These are phyloP conservation scores for Pleodorina starrii DNA, from an alignment of 139 green algal species.

Conservation along the genomic window DNA sequence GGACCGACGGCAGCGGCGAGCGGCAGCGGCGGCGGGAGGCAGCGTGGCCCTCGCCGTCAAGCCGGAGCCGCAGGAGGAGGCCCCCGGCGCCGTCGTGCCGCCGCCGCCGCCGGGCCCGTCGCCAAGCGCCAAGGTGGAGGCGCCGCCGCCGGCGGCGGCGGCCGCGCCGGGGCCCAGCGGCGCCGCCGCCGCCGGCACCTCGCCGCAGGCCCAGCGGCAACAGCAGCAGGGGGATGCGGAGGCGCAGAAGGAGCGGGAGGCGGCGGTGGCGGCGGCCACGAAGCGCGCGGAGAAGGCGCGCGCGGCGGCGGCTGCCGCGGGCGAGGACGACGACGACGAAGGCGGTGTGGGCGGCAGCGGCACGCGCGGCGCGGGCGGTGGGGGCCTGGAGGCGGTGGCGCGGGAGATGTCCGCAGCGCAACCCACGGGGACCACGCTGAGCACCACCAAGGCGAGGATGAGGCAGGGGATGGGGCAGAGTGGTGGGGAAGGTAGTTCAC, in stretches of 20 bases:
- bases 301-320: not conserved
- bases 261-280: slow-evolving; percentile 13
- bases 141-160: not conserved
- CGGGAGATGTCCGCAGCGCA: slow-evolving; percentile 69
- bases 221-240: not conserved
- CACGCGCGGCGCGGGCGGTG: not conserved
- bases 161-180: not conserved
- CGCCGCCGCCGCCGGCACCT: not conserved
- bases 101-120: no score
- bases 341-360: not conserved
- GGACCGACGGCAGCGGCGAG: slow-evolving; percentile 7
- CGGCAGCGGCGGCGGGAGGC: not conserved
- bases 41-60: not conserved
- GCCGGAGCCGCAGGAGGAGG: not conserved
- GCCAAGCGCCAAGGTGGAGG: not conserved
- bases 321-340: slow-evolving; percentile 37
- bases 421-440: slow-evolving; percentile 87
- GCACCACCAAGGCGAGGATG: slow-evolving; percentile 61
- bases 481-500: no score
- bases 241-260: not conserved
- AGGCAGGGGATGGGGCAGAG: not conserved
- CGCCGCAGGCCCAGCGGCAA: not conserved
- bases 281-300: slow-evolving; percentile 29
- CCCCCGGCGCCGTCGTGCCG: not conserved
- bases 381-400: slow-evolving; percentile 56